phyloP scores from a whole-genome alignment of 495 filamentous ascomycete species.

The Penicillium bovifimosum region DNA sequence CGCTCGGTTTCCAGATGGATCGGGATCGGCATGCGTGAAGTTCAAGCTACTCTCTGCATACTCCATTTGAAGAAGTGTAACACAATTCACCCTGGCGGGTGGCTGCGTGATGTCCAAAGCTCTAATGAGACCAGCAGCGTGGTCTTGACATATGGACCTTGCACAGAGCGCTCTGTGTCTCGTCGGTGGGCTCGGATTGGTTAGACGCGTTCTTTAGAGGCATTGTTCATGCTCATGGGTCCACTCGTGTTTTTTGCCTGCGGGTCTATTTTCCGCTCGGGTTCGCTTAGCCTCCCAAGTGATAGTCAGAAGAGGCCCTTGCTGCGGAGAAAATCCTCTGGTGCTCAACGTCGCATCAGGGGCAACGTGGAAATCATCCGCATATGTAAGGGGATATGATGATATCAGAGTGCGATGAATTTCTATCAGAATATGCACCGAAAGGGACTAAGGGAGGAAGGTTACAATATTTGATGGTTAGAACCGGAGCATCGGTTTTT shows the following conservation, averaged over 20 bases:
- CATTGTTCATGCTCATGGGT: background rate
- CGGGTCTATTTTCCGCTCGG: constrained; percentile 11
- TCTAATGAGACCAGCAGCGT: constrained; percentile 16
- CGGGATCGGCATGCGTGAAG: background rate
- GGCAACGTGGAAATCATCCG: constrained; percentile 16
- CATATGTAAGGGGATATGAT: constrained; percentile 8
- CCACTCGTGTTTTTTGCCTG: background rate
- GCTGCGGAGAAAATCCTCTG: constrained; percentile 2
- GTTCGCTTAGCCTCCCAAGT: constrained; percentile 12
- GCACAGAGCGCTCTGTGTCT: constrained; percentile 1
- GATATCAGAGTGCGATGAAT: background rate
- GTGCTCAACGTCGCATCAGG: background rate
- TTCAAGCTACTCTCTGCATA: background rate
- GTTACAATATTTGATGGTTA: background rate
- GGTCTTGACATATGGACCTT: constrained; percentile 23
- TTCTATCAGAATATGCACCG: background rate
- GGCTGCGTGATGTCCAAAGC: constrained; percentile 12
- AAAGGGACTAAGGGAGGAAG: too few relatives aligned
- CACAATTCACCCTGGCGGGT: constrained; percentile 11
- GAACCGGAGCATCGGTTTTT: background rate
- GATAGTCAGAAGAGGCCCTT: constrained; percentile 11
- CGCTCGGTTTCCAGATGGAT: background rate
- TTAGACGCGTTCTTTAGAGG: background rate
- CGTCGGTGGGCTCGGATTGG: constrained; percentile 6
- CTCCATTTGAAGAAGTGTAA: background rate